Conservation (phyloP, 1,284 basidiomycete genomes). For the Naganishia sp. region DNA sequence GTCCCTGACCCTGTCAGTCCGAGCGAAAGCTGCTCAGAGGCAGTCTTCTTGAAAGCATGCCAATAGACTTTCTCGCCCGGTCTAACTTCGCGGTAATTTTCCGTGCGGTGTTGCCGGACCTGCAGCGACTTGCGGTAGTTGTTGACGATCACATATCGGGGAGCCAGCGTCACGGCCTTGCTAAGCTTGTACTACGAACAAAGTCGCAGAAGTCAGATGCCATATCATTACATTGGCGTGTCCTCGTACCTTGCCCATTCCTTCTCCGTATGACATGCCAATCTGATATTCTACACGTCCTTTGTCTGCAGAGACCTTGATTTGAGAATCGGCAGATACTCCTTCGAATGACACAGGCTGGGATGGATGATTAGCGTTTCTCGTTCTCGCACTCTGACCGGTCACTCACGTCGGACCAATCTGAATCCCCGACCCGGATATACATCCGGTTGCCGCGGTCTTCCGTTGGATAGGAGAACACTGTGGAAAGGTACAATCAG, state of each 20-base stretch:
- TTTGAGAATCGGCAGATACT: constrained; percentile 81
- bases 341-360: constrained; percentile 86
- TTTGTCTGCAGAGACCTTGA: constrained; percentile 63
- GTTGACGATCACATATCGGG: constrained; percentile 90
- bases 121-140: constrained; percentile 68
- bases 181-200: constrained; percentile 76
- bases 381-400: constrained; percentile 1
- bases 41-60: constrained; percentile 65
- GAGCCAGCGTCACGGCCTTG: constrained; percentile 89
- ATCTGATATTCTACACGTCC: constrained; percentile 74
- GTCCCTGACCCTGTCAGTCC: constrained; percentile 71
- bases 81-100: constrained; percentile 58
- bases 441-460: constrained; percentile 82
- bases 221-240: background rate
- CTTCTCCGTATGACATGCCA: constrained; percentile 90
- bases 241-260: constrained; percentile 69
- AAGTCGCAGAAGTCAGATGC: background rate
- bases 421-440: constrained; percentile 80
- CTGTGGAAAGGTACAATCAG: constrained; percentile 52
- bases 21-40: constrained; percentile 71
- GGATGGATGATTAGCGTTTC: constrained; percentile 9
- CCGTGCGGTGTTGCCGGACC: constrained; percentile 78
- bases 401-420: constrained; percentile 76
- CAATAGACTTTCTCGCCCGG: constrained; percentile 72
- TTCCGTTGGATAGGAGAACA: constrained; percentile 79